Evolutionary conservation across 495 filamentous ascomycete species (phyloP), one percentile per base, ranked within the genome.

Genomic region (Aspergillus homomorphus): DNA sequence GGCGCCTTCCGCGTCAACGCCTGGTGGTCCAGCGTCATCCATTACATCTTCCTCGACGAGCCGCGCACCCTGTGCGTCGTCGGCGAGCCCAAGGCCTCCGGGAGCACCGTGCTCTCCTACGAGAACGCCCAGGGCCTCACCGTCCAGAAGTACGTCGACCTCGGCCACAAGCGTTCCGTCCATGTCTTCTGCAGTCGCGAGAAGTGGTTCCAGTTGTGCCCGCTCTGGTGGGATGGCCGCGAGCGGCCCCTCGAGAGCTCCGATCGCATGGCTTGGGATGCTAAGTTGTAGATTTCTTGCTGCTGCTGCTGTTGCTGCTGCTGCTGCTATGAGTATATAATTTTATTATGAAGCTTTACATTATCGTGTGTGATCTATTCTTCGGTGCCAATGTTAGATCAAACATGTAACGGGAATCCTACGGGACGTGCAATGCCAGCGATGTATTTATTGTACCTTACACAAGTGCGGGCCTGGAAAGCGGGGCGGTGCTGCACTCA

Each of bases 41-140:
- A 89, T 66, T 89, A 86, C 65, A 75, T 84, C 58, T 89, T 85
- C 71, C 74, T 89, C 42, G 86, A 89, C 68, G 86, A 89, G 59
- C 82, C 84, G 59, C 81, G 86, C 26, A 89, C 86, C 3, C 72
- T 66, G 57, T 67, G 73, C 53, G 81, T 85, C 1, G 84, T 89
- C 1, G 86, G 86, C 26, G 86, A 89, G 76, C 86, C 86, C 51
- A 82, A 82, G 65, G 81, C 79, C 28, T 84, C 80, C 10, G 82
- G 81, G 56, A 72, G 68, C 23, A 83, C 78, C 4, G 83, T 89
- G 18, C 74, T 89, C 45, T 80, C 81, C 44, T 88, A 88, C 67
- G 86, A 89, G 59, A 80, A 84, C 56, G 78, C 83, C 26, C 82
- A 87, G 57, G 86, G 86, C 3, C 82, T 89, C 45, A 79, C 77